A percentile compares a stretch with the other conserved stretches of the same genome.
phyloP scores from a whole-genome alignment of 768 basidiomycete genomes.

The Mycena alexandri region DNA sequence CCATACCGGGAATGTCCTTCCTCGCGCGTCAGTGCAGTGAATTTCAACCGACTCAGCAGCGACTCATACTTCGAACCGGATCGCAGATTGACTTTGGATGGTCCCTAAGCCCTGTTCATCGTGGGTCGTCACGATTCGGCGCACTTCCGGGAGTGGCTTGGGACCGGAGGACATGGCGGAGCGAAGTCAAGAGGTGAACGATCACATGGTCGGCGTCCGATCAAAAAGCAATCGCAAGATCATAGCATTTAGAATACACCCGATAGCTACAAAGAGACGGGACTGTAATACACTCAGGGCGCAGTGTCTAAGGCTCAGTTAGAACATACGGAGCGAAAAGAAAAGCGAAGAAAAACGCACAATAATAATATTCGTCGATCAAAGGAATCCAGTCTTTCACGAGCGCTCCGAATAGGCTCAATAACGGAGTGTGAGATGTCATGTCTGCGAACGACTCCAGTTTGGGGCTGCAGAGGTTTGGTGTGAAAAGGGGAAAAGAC shows the following conservation, averaged over 20 bases:
- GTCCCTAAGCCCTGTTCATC: constrained; percentile 55
- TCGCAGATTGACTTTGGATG: constrained; percentile 52
- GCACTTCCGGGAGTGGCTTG: constrained; percentile 52
- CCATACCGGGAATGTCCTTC: constrained; percentile 52
- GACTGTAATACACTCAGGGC: constrained; percentile 48
- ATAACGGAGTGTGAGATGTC: constrained; percentile 68
- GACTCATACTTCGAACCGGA: constrained; percentile 47
- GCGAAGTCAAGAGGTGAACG: constrained; percentile 24
- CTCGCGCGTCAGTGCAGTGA: background rate
- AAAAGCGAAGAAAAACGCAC: constrained; percentile 59
- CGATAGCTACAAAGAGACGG: constrained; percentile 32
- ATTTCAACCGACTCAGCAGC: background rate
- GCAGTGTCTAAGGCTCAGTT: constrained; percentile 49
- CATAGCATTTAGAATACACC: constrained; percentile 31
- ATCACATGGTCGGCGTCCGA: constrained; percentile 24
- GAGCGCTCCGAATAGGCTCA: constrained; percentile 78
- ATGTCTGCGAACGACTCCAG: constrained; percentile 71
- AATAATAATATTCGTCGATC: constrained; percentile 93
- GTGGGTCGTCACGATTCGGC: constrained; percentile 67
- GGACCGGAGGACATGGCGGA: constrained; percentile 46
- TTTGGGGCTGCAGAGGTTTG: constrained; percentile 71
- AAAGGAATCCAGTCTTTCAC: constrained; percentile 90
- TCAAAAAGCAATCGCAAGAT: constrained; percentile 13
- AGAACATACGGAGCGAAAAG: constrained; percentile 10
- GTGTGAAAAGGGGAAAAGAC: constrained; percentile 19